These are phyloP conservation scores for Tremella mesenterica DNA, from an alignment of 768 basidiomycete genomes.

Conservation along the genomic window DNA sequence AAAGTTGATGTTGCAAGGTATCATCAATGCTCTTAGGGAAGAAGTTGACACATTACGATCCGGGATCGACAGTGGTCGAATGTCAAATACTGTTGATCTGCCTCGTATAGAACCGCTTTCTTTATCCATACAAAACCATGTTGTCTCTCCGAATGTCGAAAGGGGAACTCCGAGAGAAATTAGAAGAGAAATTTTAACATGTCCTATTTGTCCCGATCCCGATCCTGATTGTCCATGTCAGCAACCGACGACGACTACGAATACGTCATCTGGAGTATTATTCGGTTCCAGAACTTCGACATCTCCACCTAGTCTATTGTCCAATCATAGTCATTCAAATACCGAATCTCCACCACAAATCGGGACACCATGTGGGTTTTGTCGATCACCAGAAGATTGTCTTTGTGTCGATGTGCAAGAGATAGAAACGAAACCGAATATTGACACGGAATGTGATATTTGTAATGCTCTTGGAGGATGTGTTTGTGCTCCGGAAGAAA, in stretches of 20 bases:
- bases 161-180: not conserved
- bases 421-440: conserved; percentile 7
- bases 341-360: no score
- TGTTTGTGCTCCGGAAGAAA: not conserved
- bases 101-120: no score
- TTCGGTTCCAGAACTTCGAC: not conserved
- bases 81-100: not conserved
- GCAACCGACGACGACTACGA: conserved; percentile 7
- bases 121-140: no score
- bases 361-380: conserved; percentile 23
- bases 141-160: not conserved
- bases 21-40: not conserved
- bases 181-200: conserved; percentile 10
- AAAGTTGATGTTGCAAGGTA: not conserved
- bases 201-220: conserved; percentile 39
- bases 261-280: not conserved
- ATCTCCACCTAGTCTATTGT: not conserved
- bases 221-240: conserved; percentile 40
- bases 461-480: not conserved
- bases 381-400: conserved; percentile 29
- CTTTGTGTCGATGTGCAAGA: conserved; percentile 24
- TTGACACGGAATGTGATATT: conserved; percentile 5
- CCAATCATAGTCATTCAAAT: conserved; percentile 1
- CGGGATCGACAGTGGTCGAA: not conserved
- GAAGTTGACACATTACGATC: not conserved